Conservation (phyloP, 2,329 filamentous ascomycete genomes). For the Xylaria hypoxylon region DNA sequence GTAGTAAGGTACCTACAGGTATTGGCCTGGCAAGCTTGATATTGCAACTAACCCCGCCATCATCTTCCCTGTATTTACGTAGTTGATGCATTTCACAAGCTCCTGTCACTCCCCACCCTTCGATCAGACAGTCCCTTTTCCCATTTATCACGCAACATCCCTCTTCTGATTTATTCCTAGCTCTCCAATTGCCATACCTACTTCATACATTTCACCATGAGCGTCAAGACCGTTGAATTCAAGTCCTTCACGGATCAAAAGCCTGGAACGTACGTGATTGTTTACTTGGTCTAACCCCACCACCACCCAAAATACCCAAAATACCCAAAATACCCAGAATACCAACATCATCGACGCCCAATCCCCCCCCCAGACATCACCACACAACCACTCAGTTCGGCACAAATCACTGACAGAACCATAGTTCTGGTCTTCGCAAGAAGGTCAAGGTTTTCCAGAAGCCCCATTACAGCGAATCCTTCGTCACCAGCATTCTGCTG, state of each 20-base stretch:
- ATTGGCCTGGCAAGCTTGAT: slow-evolving; percentile 24
- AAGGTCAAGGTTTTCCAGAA: slow-evolving; percentile 99
- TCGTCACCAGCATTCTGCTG: slow-evolving; percentile 91
- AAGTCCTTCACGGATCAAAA: slow-evolving; percentile 95
- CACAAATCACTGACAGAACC: slow-evolving; percentile 37
- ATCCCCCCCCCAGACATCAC: background rate
- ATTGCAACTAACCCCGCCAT: slow-evolving; percentile 35
- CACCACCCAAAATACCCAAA: slow-evolving; percentile 40
- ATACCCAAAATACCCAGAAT: too few relatives aligned
- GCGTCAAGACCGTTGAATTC: slow-evolving; percentile 80
- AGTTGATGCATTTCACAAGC: slow-evolving; percentile 37
- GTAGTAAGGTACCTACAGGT: too few relatives aligned
- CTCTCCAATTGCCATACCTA: slow-evolving; percentile 16
- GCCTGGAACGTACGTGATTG: slow-evolving; percentile 89
- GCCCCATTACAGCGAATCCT: slow-evolving; percentile 94
- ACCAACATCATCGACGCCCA: slow-evolving; percentile 14
- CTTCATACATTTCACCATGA: slow-evolving; percentile 64
- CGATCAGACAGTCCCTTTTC: slow-evolving; percentile 17
- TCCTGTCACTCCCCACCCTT: slow-evolving; percentile 13
- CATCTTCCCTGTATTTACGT: slow-evolving; percentile 33
- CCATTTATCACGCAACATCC: slow-evolving; percentile 20
- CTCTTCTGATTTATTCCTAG: background rate
- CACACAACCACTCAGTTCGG: background rate
- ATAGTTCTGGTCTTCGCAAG: slow-evolving; percentile 95
- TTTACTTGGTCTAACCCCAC: slow-evolving; percentile 50